phyloP scores from a whole-genome alignment of 208 protist species.

The Herpetomonas tarakana region DNA sequence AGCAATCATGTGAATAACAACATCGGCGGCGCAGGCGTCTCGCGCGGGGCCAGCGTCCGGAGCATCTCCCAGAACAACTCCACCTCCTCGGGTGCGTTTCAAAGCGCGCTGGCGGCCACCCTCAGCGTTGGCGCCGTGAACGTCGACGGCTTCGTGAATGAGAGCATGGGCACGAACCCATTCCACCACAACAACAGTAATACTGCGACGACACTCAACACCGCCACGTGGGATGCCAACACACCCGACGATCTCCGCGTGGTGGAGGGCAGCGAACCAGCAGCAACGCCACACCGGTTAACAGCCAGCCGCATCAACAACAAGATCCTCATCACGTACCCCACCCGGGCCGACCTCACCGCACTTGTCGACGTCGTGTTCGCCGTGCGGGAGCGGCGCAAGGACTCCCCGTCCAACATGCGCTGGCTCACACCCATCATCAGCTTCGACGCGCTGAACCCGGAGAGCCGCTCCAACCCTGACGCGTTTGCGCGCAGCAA shows the following conservation, averaged over 20 bases:
- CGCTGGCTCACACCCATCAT: slow-evolving; percentile 58
- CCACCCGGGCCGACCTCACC: slow-evolving; percentile 43
- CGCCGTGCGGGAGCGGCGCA: slow-evolving; percentile 41
- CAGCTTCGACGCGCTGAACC: slow-evolving; percentile 1
- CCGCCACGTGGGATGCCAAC: too few species aligned
- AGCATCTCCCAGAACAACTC: slow-evolving; percentile 1
- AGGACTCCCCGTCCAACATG: slow-evolving; percentile 33
- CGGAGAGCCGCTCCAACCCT: slow-evolving; percentile 1
- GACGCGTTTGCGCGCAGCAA: neutral
- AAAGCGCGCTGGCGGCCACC: neutral
- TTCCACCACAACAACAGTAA: too few species aligned
- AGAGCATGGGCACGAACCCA: slow-evolving; percentile 7
- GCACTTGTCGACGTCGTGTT: slow-evolving; percentile 60
- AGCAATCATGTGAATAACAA: neutral
- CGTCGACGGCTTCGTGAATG: slow-evolving; percentile 6
- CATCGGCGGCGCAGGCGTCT: slow-evolving; percentile 3
- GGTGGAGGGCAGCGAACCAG: slow-evolving; percentile 4
- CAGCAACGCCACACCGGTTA: neutral
- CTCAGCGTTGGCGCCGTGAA: neutral
- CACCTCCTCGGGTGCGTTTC: neutral
- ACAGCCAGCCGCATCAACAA: slow-evolving; percentile 9
- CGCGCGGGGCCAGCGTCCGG: neutral
- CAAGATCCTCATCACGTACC: slow-evolving; percentile 46
- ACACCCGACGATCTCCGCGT: too few species aligned
- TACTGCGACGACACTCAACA: too few species aligned